A percentile compares a stretch with the other conserved stretches of the same genome.
Conservation (phyloP, 1,284 basidiomycete genomes). For the Ganoderma meredithae region DNA sequence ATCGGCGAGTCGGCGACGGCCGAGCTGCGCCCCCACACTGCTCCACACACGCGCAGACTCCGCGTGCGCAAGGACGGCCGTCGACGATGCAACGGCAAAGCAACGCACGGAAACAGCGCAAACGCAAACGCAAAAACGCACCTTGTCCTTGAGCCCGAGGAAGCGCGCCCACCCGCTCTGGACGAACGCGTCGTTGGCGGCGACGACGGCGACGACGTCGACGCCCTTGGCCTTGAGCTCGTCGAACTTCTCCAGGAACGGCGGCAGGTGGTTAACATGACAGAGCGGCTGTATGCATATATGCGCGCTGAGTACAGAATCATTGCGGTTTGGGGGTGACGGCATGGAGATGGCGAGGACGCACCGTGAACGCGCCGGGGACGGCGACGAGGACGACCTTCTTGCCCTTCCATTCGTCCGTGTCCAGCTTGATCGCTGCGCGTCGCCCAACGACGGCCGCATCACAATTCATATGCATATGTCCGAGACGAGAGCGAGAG, state of each 20-base stretch:
- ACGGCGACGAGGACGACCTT: slow-evolving; percentile 83
- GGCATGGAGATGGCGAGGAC: too few relatives aligned
- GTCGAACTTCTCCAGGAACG: slow-evolving; percentile 68
- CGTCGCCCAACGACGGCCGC: too few relatives aligned
- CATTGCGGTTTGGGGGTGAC: too few relatives aligned
- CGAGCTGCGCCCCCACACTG: too few relatives aligned
- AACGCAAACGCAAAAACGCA: slow-evolving; percentile 37
- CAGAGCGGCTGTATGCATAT: slow-evolving; percentile 67
- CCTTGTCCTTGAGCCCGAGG: slow-evolving; percentile 76
- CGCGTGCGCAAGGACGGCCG: too few relatives aligned
- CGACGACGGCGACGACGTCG: slow-evolving; percentile 73
- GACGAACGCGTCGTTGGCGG: slow-evolving; percentile 82
- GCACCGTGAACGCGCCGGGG: slow-evolving; percentile 82
- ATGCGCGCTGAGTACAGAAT: too few relatives aligned
- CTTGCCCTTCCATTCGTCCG: slow-evolving; percentile 82
- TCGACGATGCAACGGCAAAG: too few relatives aligned
- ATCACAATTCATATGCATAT: too few relatives aligned
- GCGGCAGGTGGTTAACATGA: slow-evolving; percentile 77
- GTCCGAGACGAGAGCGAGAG: too few relatives aligned
- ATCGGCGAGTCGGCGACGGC: too few relatives aligned
- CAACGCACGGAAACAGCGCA: too few relatives aligned
- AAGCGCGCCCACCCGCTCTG: slow-evolving; percentile 80
- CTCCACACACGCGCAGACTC: too few relatives aligned
- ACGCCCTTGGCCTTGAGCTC: slow-evolving; percentile 80
- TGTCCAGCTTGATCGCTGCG: slow-evolving; percentile 58